Base-by-base conservation (phyloP, 2,329 filamentous ascomycete genomes). In the Xylaria arbuscula region DNA sequence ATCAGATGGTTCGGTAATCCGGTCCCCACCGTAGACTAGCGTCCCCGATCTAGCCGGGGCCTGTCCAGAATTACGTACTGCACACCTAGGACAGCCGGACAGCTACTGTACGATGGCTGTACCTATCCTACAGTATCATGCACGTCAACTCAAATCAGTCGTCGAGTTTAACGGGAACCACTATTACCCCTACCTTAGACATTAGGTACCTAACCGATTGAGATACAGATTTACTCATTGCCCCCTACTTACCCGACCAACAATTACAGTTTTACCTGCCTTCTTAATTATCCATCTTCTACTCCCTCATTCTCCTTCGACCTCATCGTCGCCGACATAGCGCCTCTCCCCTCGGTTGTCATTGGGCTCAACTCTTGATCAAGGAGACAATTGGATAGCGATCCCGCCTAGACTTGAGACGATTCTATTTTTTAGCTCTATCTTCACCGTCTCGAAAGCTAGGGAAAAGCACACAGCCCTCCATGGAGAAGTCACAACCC, bases 401-500 rank as follows among this genome's bases (percentile, higher is more conserved):
- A 34, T 45, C 15, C 19, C 40, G 17, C 11, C 17, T 5, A 40
- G 48, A 28, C 54, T 38, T 34, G 5, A 34, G 10, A 53, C 24
- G 6, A 1, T 19, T 36, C 7, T 45, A 47, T 6, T 8, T 10
- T 38, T 34, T 24, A 56, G 6, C n/a, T n/a, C 15, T n/a, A 10
- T 22, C 24, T 47, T n/a, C 54, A n/a, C 32, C 50, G 15, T 17
- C 22, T n/a, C 13, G 5, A n/a, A 11, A 13, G 11, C 19, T 7
- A n/a, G 22, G 19, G 51, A 13, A 62, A 9, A 32, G 36, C 17
- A 22, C 13, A 24, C 3, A 28, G 22, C 45, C 53, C 47, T 17
- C 5, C 42, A 72, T 72, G 70, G 71, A 72, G 48, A 73, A 72
- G 62, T 70, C 67, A 59, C 66, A 70, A 45, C 69, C 71, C 47